Base-by-base conservation (phyloP, 106 monocot genomes). In the Agapanthus africanus region DNA sequence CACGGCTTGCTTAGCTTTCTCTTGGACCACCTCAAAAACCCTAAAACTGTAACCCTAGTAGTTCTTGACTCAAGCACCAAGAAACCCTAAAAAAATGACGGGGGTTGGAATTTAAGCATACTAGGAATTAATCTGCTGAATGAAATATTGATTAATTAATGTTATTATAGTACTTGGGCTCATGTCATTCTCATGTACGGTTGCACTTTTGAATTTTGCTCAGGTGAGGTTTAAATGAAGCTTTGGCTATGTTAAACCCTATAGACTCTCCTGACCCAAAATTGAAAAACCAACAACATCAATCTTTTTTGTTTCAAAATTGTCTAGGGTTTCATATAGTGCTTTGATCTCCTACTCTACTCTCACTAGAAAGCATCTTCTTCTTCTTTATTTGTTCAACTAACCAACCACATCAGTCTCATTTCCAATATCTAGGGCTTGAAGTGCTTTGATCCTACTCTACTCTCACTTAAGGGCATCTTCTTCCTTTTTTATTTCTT, bases 21-120 rank as follows among this genome's bases (percentile, higher is more conserved):
- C 26, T 8, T 56, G 56, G 56, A 56, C 56, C 56, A 56, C 56
- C 28, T 28, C 52, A 56, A 56, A 56, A n/a, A 30, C 56, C 56
- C 56, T 56, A 28, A 52, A 28, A 56, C 56, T 56, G 56, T 30
- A 56, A 2, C 56, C 22, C 26, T 27, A 56, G 8, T 4, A 49
- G 18, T 4, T 11, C 11, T 5, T 9, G 23, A 23, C 52, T 22
- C 21, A 23, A 11, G 25, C 4, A 7, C 7, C 1, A 25, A 52
- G 4, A n/a, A 52, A 52, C 52, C 49, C 23, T 52, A 25, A 11
- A 4, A 52, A n/a, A 52, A 2, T 10, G 4, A 21, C 22, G 4
- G 18, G 50, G 4, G 23, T 52, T 52, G 10, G 52, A 23, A 52
- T 3, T 52, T 52, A 52, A 49, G 11, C 49, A 49, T 49, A 49